These are phyloP conservation scores for Calonectria hawksworthii DNA, from an alignment of 2,329 filamentous ascomycete species.

Conservation along the genomic window DNA sequence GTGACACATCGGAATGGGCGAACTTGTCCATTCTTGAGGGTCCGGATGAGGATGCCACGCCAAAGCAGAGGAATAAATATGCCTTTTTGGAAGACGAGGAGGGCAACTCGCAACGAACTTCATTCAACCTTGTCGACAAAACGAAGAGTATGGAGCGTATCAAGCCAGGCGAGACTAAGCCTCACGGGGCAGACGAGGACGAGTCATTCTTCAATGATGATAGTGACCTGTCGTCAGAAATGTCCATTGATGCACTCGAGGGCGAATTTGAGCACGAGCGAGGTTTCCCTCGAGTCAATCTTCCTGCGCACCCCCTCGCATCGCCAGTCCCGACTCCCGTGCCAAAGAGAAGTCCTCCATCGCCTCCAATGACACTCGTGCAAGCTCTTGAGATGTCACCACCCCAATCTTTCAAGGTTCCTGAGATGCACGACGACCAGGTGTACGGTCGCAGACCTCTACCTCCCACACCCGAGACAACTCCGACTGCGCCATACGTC, in stretches of 20 bases:
- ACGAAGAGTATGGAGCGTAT: constrained; percentile 66
- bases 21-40: constrained; percentile 68
- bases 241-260: constrained; percentile 66
- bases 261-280: constrained; percentile 55
- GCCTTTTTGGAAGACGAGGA: constrained; percentile 30
- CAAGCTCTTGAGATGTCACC: constrained; percentile 47
- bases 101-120: constrained; percentile 55
- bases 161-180: constrained; percentile 51
- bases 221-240: constrained; percentile 74
- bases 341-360: constrained; percentile 49
- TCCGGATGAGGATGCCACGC: constrained; percentile 56
- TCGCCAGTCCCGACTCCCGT: constrained; percentile 46
- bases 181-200: constrained; percentile 48
- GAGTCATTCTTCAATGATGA: constrained; percentile 66
- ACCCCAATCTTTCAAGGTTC: constrained; percentile 39
- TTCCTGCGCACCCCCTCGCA: constrained; percentile 54
- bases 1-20: constrained; percentile 63
- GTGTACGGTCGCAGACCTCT: constrained; percentile 44
- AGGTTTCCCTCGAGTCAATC: constrained; percentile 32
- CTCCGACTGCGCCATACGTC: constrained; percentile 58
- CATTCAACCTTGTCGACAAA: constrained; percentile 68
- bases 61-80: constrained; percentile 37
- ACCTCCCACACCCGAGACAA: constrained; percentile 62
- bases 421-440: constrained; percentile 43
- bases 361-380: constrained; percentile 45